Conservation (phyloP, 2,329 filamentous ascomycete genomes). For the Alternaria gansuensis region DNA sequence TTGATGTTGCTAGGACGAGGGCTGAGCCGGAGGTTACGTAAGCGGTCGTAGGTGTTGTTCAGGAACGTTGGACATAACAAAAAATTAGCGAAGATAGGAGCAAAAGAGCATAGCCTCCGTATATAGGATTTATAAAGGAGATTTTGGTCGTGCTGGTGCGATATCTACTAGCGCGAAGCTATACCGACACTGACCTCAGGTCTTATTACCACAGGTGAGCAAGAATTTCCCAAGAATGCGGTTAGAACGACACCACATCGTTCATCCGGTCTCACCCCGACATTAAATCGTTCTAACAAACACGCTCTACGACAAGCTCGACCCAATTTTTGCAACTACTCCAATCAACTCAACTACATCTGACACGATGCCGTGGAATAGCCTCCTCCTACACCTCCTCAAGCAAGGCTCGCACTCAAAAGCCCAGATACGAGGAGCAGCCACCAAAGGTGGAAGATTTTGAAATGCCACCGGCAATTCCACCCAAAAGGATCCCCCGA, state of each 20-base stretch:
- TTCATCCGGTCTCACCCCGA: neutral
- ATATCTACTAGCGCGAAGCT: neutral
- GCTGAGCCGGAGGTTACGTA: neutral
- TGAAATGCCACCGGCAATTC: neutral
- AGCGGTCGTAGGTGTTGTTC: neutral
- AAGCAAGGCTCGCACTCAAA: conserved; percentile 17
- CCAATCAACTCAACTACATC: neutral
- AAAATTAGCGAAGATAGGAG: neutral
- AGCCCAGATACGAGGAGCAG: neutral
- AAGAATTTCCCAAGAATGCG: neutral
- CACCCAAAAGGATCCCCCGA: neutral
- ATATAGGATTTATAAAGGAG: neutral
- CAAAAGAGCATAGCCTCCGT: neutral
- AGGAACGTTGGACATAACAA: neutral
- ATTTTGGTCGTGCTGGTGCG: neutral
- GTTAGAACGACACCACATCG: neutral
- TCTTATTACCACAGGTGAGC: neutral
- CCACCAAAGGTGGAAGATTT: neutral
- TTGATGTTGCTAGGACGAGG: neutral
- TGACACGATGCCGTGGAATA: conserved; percentile 16
- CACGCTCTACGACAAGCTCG: neutral
- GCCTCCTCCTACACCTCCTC: conserved; percentile 30
- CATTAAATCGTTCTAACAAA: neutral
- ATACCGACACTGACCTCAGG: neutral
- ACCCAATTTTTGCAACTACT: neutral